Base-by-base conservation (phyloP, 1,284 basidiomycete species). In the Ustilago nuda region DNA sequence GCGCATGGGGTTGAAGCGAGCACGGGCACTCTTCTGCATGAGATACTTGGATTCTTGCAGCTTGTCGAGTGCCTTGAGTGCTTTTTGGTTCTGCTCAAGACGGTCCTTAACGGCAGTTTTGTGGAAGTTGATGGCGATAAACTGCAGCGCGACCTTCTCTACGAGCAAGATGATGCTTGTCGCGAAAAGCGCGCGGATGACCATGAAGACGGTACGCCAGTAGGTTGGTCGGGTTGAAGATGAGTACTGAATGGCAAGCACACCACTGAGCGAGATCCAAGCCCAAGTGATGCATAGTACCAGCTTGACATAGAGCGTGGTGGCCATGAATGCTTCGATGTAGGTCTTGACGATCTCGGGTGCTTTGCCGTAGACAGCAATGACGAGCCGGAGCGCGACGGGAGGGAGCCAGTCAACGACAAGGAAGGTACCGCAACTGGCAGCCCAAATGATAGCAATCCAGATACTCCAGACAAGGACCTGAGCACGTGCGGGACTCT, bases 81-180 rank as follows among this genome's bases (percentile, higher is more conserved):
- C 81, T 62, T 65, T 71, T 36, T 80, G 73, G 51, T 82, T 84
- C 51, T 69, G 73, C 43, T 83, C 80, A 33, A 84, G 76, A 23
- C 83, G 69, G 56, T 84, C 83, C 66, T 79, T 77, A 63, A 84
- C 66, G 35, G 82, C 76, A n/a, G 73, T 81, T 59, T 81, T 80
- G 76, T 84, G 83, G 66, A 84, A 84, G 64, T 83, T 82, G 78
- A 81, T 82, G 32, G 78, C 80, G 36, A 84, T 59, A 51, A 80
- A 62, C 52, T 79, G 77, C 8, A 84, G 73, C 4, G 56, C 60
- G 1, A 84, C 61, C 64, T 84, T 84, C 54, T 84, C 83, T 13
- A 64, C 78, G 11, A 81, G 60, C 23, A 84, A 33, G 46, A 84
- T 74, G 70, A 84, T 56, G 43, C 71, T 68, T 6, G 82, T 78